Evolutionary conservation across 169 alveolate genomes (phyloP).

Genomic region (Ichthyophthirius multifiliis): DNA sequence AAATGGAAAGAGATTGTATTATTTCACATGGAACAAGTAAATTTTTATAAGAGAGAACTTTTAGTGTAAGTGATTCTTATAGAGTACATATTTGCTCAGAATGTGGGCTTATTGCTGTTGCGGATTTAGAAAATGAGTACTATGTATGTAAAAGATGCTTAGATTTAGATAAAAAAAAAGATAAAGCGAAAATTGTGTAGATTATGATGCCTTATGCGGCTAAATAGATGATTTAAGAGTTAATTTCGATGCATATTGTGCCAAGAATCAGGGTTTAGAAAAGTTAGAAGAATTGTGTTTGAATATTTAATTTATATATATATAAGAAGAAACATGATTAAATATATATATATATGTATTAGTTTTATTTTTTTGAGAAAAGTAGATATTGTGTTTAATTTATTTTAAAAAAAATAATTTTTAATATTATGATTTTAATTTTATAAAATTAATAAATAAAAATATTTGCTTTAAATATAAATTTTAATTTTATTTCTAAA

Average conservation of each 20-base stretch:
- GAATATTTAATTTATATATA: too few relatives aligned
- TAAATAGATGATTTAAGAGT: conserved; percentile 96
- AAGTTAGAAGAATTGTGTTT: background rate
- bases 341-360: too few relatives aligned
- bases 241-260: conserved; percentile 97
- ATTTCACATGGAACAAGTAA: conserved; percentile 99
- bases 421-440: too few relatives aligned
- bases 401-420: too few relatives aligned
- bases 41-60: conserved; percentile 98
- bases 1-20: conserved; percentile 99
- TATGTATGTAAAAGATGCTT: conserved; percentile 92
- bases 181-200: conserved; percentile 90
- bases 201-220: conserved; percentile 98
- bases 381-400: too few relatives aligned
- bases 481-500: too few relatives aligned
- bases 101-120: conserved; percentile 96
- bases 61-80: conserved; percentile 98
- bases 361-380: too few relatives aligned
- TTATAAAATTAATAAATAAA: too few relatives aligned
- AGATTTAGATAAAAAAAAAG: conserved; percentile 51
- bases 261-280: conserved; percentile 87
- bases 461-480: too few relatives aligned
- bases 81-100: conserved; percentile 98
- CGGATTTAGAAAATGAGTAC: conserved; percentile 90
- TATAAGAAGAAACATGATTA: too few relatives aligned